phyloP scores from a whole-genome alignment of 352 stramenopile species.

The Phytophthora sp. region DNA sequence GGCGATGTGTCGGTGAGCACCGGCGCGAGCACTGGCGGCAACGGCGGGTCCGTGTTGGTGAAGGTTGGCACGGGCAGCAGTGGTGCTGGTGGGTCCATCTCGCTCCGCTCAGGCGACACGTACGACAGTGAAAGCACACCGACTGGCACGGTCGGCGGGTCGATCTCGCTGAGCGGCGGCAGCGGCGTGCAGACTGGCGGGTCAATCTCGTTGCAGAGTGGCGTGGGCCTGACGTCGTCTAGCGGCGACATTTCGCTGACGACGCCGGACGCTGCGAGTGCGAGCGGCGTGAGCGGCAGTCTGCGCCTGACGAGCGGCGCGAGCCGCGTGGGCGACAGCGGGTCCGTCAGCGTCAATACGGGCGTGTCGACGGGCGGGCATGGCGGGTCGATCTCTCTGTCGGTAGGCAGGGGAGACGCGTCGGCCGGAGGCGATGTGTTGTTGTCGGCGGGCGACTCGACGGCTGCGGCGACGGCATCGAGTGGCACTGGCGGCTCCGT shows the following conservation, averaged over 20 bases:
- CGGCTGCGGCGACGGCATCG: not conserved
- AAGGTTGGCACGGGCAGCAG: not conserved
- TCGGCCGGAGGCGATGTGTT: conserved; percentile 11
- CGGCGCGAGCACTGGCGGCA: conserved; percentile 2
- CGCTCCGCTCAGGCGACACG: not conserved
- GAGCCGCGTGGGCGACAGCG: no score
- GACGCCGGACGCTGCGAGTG: conserved; percentile 26
- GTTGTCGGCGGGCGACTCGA: not conserved
- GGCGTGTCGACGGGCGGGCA: not conserved
- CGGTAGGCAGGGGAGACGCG: not conserved
- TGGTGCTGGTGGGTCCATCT: not conserved
- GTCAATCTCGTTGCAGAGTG: no score
- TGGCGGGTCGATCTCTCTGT: conserved; percentile 9
- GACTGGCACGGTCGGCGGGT: no score
- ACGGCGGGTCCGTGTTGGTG: not conserved
- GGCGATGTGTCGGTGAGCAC: no score
- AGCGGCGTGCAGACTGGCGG: no score
- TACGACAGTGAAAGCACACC: no score
- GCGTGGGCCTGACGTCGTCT: no score
- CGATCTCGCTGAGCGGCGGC: no score
- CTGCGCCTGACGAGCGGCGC: conserved; percentile 44
- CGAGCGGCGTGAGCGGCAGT: conserved; percentile 42
- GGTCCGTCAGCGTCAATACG: no score
- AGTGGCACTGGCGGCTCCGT: conserved; percentile 10
- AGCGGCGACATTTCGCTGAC: no score